Conservation (phyloP, 371 early-diverging fungal species). For the Mortierella polycephala region DNA sequence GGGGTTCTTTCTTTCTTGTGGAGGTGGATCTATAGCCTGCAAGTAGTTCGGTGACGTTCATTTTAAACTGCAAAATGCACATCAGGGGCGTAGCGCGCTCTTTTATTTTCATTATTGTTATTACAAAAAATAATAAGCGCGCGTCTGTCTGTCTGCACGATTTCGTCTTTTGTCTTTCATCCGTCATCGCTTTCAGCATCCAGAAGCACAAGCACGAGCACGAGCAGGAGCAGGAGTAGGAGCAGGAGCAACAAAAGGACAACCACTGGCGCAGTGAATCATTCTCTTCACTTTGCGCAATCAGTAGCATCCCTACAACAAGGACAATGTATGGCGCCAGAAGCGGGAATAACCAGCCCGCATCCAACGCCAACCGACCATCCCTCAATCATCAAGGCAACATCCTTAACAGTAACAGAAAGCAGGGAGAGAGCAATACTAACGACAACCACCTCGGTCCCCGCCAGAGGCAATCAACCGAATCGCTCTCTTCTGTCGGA, state of each 20-base stretch:
- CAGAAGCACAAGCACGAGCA: too few species aligned
- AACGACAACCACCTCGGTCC: constrained; percentile 1
- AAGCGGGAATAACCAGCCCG: constrained; percentile 29
- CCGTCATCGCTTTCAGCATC: background rate
- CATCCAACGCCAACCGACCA: too few species aligned
- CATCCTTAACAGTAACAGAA: too few species aligned
- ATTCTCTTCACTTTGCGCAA: background rate
- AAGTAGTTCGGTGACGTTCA: background rate
- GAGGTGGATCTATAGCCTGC: background rate
- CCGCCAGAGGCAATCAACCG: constrained; percentile 27
- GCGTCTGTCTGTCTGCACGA: background rate
- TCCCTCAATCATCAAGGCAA: too few species aligned
- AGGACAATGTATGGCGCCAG: constrained; percentile 41
- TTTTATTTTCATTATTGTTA: background rate
- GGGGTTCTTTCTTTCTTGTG: too few species aligned
- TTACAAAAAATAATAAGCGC: background rate
- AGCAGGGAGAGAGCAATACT: background rate
- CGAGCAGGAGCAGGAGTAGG: too few species aligned
- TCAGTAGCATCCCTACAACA: background rate
- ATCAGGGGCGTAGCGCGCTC: too few species aligned
- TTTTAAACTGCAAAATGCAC: background rate
- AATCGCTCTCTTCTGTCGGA: constrained; percentile 33
- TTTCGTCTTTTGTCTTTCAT: background rate
- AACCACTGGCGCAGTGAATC: background rate
- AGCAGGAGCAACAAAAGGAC: too few species aligned